Percentiles rank a stretch among this genome's conserved stretches.
These are phyloP conservation scores for Pouteria glomerata DNA, from an alignment of 148 eudicot species.

Conservation along the genomic window DNA sequence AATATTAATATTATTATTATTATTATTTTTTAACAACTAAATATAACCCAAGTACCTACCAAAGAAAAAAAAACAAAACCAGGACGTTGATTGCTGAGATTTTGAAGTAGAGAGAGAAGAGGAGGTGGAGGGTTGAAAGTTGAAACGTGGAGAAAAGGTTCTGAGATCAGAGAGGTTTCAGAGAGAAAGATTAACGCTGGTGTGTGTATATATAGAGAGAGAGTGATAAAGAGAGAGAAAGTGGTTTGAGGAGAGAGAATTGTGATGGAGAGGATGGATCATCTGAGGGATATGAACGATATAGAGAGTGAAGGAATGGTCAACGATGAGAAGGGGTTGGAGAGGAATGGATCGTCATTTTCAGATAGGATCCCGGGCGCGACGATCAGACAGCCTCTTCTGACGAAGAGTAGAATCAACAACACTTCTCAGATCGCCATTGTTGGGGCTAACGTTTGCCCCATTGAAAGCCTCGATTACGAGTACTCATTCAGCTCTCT, in stretches of 20 bases:
- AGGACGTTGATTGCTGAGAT: no score
- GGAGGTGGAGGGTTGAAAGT: no score
- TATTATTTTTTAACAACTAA: no score
- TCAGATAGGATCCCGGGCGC: constrained; percentile 4
- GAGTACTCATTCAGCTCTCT: constrained; percentile 33
- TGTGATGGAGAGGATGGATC: not conserved
- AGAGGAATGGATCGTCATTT: constrained; percentile 18
- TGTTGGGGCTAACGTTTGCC: constrained; percentile 64
- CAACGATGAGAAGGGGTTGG: not conserved
- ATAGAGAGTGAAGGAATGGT: constrained; percentile 21
- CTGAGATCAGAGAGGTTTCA: no score
- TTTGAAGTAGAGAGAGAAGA: no score
- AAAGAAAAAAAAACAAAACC: no score
- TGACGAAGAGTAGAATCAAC: constrained; percentile 37
- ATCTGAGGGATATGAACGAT: not conserved
- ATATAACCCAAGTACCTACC: no score
- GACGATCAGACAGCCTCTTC: constrained; percentile 30
- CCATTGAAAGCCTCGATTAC: constrained; percentile 81
- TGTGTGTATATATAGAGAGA: no score
- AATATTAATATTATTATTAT: no score
- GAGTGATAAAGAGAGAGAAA: constrained; percentile 7
- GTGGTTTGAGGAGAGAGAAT: not conserved
- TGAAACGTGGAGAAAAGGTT: no score
- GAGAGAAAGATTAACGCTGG: no score
- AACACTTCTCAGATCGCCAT: constrained; percentile 65